Conservation (phyloP, 2,329 filamentous ascomycete species). For the Hymenoscyphus fructigenus region DNA sequence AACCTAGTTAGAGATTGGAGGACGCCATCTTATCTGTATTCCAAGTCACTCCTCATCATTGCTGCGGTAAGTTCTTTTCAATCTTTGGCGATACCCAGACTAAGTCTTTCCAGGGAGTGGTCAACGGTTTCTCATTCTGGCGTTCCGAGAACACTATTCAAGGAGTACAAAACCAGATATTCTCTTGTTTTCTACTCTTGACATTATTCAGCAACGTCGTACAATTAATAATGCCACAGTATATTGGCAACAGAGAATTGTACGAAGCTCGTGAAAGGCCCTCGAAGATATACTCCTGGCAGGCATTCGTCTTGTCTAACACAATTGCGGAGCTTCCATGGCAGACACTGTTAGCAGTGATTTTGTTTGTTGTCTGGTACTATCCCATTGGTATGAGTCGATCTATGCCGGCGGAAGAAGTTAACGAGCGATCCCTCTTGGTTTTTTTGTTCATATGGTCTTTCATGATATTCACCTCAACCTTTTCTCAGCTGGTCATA, state of each 20-base stretch:
- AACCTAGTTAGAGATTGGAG: conserved; percentile 63
- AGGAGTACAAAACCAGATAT: conserved; percentile 68
- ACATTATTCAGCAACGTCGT: conserved; percentile 66
- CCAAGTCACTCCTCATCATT: background rate
- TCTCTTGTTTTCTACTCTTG: conserved; percentile 70
- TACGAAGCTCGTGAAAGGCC: conserved; percentile 71
- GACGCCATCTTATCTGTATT: conserved; percentile 21
- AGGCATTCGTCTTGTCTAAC: conserved; percentile 63
- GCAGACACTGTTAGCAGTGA: conserved; percentile 66
- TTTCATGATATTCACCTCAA: conserved; percentile 77
- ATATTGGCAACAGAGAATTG: conserved; percentile 49
- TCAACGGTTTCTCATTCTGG: conserved; percentile 66
- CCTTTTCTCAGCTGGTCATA: conserved; percentile 79
- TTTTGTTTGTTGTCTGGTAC: conserved; percentile 80
- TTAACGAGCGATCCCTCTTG: conserved; percentile 67
- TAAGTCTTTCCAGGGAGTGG: conserved; percentile 33
- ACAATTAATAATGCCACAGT: conserved; percentile 72
- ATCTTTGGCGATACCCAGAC: background rate
- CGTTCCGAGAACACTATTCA: conserved; percentile 54
- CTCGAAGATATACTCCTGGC: conserved; percentile 75
- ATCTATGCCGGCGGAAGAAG: conserved; percentile 57
- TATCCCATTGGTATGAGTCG: conserved; percentile 77
- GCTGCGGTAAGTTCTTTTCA: background rate
- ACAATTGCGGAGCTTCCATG: conserved; percentile 82
- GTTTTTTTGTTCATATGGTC: conserved; percentile 73